Base-by-base conservation (phyloP, 306 rosid genomes). In the Erythrophleum fordii region DNA sequence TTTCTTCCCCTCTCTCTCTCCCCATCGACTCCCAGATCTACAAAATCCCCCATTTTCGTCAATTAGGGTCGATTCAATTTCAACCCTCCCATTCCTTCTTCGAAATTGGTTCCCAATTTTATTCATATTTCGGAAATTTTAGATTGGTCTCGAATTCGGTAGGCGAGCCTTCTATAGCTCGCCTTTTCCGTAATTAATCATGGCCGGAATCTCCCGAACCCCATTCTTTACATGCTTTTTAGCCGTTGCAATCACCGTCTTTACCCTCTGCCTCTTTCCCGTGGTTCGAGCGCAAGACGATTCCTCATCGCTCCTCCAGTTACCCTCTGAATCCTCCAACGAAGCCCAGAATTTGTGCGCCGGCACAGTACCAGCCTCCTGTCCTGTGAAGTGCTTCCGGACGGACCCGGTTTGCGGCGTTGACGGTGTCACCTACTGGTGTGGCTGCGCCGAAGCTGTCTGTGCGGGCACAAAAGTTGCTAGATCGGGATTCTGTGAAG, bases 341-440 rank as follows among this genome's bases (percentile, higher is more conserved):
- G 81, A 62, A 4, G 65, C 69, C 4, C 55, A 22, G 11, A 87
- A 86, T 44, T 73, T 79, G 60, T 94, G 98, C 65, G 59, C 81
- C 13, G 84, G 44, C 9, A 8, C 73, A 2, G 2, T 1, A 2
- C 84, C 84, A 9, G 0, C 84, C 2, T 76, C 81, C 25, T 95
- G 99, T 45, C 99, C 99, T 4, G 92, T 93, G 0, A 91, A 80
- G 8, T 95, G 99, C 79, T 95, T 95, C 7, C 80, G 97, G 20
- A 70, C 99, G 5, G 87, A 95, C 77, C 99, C 99, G 0, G 99
- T 93, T n/a, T 95, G 97, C 75, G 94, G 97, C 6, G 92, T 65
- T 0, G 91, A 93, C 83, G 97, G 95, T 22, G 87, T 95, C 51
- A 95, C 97, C 31, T 95, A 92, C 76, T 95, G 99, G 99, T 92